Percentiles rank a stretch among this genome's conserved stretches.
Evolutionary conservation across 352 stramenopile genomes (phyloP).

Genomic region (Phytophthora crassamura): DNA sequence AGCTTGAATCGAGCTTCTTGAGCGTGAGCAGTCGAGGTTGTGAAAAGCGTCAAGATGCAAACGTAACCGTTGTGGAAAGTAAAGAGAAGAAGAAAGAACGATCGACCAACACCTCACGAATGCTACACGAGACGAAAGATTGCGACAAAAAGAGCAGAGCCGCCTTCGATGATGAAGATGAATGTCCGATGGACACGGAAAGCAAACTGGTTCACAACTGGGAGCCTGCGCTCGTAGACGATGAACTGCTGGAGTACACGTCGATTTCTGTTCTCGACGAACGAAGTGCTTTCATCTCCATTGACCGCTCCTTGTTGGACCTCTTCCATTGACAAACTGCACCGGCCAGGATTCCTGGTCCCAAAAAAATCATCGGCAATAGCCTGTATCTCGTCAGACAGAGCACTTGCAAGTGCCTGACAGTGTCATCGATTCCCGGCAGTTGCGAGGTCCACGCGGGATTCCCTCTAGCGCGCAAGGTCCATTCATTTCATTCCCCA

Average conservation of each 20-base stretch:
- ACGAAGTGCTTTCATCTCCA: slow-evolving; percentile 35
- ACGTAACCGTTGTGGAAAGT: not conserved
- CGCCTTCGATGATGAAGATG: slow-evolving; percentile 1
- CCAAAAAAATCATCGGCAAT: too few relatives aligned
- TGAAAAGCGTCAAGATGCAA: not conserved
- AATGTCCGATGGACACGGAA: slow-evolving; percentile 33
- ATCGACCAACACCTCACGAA: not conserved
- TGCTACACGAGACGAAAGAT: too few relatives aligned
- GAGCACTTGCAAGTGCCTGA: too few relatives aligned
- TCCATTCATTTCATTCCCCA: too few relatives aligned
- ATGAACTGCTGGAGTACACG: slow-evolving; percentile 35
- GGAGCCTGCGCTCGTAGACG: slow-evolving; percentile 7
- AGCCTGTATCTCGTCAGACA: too few relatives aligned
- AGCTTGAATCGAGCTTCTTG: not conserved
- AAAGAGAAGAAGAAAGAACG: not conserved
- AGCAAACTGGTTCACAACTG: slow-evolving; percentile 37
- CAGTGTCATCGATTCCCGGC: too few relatives aligned
- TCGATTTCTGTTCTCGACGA: slow-evolving; percentile 43
- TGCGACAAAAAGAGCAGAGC: too few relatives aligned
- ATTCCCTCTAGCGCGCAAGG: too few relatives aligned
- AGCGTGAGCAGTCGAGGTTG: not conserved
- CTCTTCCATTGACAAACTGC: slow-evolving; percentile 23
- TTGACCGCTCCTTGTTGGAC: slow-evolving; percentile 23
- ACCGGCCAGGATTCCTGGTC: not conserved
- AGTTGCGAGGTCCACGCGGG: too few relatives aligned